Percentiles rank a stretch among this genome's conserved stretches.
These are phyloP conservation scores for bread wheat (Triticum aestivum) DNA, from an alignment of 176 grass and related monocot species.

Conservation along the genomic window DNA sequence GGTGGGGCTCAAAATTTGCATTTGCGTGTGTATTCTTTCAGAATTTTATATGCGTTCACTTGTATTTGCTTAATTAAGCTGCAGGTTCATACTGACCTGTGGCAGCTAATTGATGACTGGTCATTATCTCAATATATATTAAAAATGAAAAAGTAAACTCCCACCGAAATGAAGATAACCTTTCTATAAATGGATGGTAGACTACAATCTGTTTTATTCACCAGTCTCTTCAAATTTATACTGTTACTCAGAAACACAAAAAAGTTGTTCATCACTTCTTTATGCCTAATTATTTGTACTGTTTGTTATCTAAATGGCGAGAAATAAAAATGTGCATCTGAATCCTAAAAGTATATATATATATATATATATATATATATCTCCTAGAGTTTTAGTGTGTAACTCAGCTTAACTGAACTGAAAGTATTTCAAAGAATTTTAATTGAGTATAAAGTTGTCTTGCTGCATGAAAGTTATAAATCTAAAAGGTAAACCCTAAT, in stretches of 20 bases:
- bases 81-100: not conserved
- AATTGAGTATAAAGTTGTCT: not conserved
- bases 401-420: not conserved
- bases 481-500: slow-evolving; percentile 34
- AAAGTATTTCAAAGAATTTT: slow-evolving; percentile 8
- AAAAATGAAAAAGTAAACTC: not conserved
- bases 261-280: not conserved
- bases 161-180: not conserved
- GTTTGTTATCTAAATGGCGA: not conserved
- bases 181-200: not conserved
- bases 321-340: not conserved
- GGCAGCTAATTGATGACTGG: not conserved
- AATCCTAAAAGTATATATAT: not conserved
- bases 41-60: not conserved
- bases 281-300: not conserved
- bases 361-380: not conserved
- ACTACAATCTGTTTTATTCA: not conserved
- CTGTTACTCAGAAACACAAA: not conserved
- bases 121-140: not conserved
- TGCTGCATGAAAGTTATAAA: slow-evolving; percentile 2
- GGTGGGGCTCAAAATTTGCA: slow-evolving; percentile 22
- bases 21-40: not conserved
- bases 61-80: not conserved
- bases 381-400: not conserved
- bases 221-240: not conserved